Percentiles rank a stretch among this genome's conserved stretches.
These are phyloP conservation scores for Termitomyces sp. DNA, from an alignment of 1,284 basidiomycete species.

Conservation along the genomic window DNA sequence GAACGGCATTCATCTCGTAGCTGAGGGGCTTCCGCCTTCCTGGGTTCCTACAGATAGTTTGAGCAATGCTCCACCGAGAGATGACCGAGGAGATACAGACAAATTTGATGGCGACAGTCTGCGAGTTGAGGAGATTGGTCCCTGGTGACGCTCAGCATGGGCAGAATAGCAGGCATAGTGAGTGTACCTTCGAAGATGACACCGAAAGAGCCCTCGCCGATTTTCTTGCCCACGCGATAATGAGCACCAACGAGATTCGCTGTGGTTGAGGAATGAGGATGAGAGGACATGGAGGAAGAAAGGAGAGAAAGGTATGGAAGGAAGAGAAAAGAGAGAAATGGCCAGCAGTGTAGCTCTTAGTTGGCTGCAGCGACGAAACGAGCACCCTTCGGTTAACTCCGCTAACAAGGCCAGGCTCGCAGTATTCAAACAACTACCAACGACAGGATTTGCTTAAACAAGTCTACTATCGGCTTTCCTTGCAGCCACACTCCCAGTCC, in stretches of 20 bases:
- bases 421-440: conserved; percentile 12
- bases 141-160: conserved; percentile 41
- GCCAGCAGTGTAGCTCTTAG: conserved; percentile 29
- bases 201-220: conserved; percentile 87
- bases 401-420: conserved; percentile 10
- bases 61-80: neutral
- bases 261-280: conserved; percentile 47
- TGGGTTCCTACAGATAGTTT: conserved; percentile 65
- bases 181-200: conserved; percentile 89
- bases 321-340: conserved; percentile 21
- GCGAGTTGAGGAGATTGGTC: conserved; percentile 91
- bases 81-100: conserved; percentile 44
- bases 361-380: conserved; percentile 22
- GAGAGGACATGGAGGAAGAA: conserved; percentile 34
- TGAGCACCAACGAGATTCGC: conserved; percentile 73
- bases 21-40: conserved; percentile 95
- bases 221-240: conserved; percentile 83
- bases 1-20: conserved; percentile 95
- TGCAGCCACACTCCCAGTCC: conserved; percentile 7
- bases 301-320: conserved; percentile 15
- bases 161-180: conserved; percentile 19
- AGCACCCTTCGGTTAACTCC: conserved; percentile 19
- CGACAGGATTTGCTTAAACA: conserved; percentile 6
- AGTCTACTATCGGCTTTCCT: conserved; percentile 1
- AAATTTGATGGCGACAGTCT: conserved; percentile 98